A percentile compares a stretch with the other conserved stretches of the same genome.
Evolutionary conservation across 2,329 filamentous ascomycete species (phyloP).

Genomic region (Eutypella sp.): DNA sequence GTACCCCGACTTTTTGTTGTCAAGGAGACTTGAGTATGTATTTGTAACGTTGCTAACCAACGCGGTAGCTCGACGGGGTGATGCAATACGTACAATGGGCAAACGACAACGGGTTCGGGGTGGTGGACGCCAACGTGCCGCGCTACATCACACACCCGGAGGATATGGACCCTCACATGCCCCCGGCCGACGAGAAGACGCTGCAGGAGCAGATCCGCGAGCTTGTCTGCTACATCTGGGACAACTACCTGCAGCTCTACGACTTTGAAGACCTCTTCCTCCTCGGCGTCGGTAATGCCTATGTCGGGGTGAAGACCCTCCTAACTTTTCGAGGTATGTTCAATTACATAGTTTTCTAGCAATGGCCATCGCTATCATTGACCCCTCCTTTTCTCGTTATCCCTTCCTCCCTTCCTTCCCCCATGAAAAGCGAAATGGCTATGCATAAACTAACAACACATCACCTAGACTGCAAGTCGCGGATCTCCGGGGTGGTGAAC

Average conservation of each 20-base stretch:
- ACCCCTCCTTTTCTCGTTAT: background rate
- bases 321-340: constrained; percentile 66
- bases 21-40: background rate
- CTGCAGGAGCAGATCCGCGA: constrained; percentile 62
- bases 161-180: constrained; percentile 45
- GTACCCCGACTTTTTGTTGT: no score
- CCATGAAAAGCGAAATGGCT: no score
- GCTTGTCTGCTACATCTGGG: constrained; percentile 84
- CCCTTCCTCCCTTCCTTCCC: background rate
- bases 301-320: constrained; percentile 75
- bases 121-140: constrained; percentile 90
- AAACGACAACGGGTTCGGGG: constrained; percentile 65
- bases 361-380: background rate
- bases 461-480: constrained; percentile 54
- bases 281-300: constrained; percentile 85
- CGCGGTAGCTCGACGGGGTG: constrained; percentile 67
- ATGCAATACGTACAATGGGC: constrained; percentile 84
- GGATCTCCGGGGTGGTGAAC: constrained; percentile 68
- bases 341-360: background rate
- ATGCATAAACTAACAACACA: constrained; percentile 7
- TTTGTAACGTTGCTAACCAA: no score
- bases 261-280: constrained; percentile 73
- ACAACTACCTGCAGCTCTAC: constrained; percentile 86
- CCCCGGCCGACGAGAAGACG: constrained; percentile 38
- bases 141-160: constrained; percentile 64